Conservation (phyloP, 768 basidiomycete species). For the Leccinum incarnatum region DNA sequence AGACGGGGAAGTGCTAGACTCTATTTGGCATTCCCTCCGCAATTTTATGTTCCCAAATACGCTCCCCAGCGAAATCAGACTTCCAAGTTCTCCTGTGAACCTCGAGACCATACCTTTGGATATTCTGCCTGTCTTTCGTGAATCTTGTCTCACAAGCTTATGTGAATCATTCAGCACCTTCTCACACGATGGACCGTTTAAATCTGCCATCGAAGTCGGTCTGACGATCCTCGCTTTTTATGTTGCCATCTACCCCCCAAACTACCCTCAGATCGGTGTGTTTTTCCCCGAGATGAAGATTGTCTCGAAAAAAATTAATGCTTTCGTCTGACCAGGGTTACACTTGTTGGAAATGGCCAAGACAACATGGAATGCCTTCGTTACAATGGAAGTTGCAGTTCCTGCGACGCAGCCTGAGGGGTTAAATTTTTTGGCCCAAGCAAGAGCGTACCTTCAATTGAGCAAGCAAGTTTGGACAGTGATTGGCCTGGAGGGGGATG, state of each 20-base stretch:
- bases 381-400: constrained; percentile 31
- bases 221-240: constrained; percentile 63
- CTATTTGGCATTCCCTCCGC: constrained; percentile 35
- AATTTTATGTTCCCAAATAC: constrained; percentile 37
- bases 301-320: neutral
- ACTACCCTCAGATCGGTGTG: constrained; percentile 82
- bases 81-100: constrained; percentile 28
- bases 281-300: neutral
- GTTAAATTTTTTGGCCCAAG: constrained; percentile 27
- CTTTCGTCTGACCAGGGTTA: constrained; percentile 47
- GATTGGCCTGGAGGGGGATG: constrained; percentile 63
- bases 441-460: constrained; percentile 38
- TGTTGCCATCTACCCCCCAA: constrained; percentile 64
- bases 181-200: constrained; percentile 66
- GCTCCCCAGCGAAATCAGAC: constrained; percentile 19
- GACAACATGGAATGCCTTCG: constrained; percentile 67
- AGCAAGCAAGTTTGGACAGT: constrained; percentile 42
- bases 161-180: constrained; percentile 63
- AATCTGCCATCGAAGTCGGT: constrained; percentile 52
- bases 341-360: constrained; percentile 76
- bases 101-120: constrained; percentile 36
- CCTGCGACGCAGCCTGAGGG: constrained; percentile 8
- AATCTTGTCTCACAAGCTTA: constrained; percentile 53
- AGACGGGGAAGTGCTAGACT: constrained; percentile 14
- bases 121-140: constrained; percentile 48